These are phyloP conservation scores for Rhynchospora tenuis DNA, from an alignment of 176 grass and related monocot species.

Conservation along the genomic window DNA sequence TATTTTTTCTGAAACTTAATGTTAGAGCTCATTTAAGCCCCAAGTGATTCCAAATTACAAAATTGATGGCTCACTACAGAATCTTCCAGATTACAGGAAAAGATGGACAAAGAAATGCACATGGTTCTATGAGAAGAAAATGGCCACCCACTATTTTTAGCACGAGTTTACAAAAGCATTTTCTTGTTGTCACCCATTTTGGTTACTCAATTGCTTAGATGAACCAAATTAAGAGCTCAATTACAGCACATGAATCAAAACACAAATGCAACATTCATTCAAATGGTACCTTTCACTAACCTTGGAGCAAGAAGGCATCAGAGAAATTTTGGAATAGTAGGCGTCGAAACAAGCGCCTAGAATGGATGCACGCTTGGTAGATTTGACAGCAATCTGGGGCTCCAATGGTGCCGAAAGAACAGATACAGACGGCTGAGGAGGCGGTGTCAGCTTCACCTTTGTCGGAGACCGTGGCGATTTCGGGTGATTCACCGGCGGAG, in stretches of 20 bases:
- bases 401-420: conserved; percentile 82
- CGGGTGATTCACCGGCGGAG: background rate
- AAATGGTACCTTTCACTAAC: conserved; percentile 10
- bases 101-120: background rate
- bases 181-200: background rate
- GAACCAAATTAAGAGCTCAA: background rate
- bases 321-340: conserved; percentile 75
- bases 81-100: background rate
- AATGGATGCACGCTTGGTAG: conserved; percentile 78
- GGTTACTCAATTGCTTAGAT: background rate
- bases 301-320: conserved; percentile 81
- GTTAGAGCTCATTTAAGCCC: background rate
- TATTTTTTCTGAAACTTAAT: background rate
- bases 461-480: conserved; percentile 50
- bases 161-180: background rate
- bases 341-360: conserved; percentile 66
- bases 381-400: conserved; percentile 85
- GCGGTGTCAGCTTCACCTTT: conserved; percentile 34
- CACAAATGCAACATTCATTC: background rate
- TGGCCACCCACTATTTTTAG: background rate
- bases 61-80: background rate
- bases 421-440: conserved; percentile 36
- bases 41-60: background rate
- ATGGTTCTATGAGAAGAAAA: background rate
- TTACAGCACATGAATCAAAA: background rate